These are phyloP conservation scores for Arthroderma sp. DNA, from an alignment of 2,329 filamentous ascomycete species.

Conservation along the genomic window DNA sequence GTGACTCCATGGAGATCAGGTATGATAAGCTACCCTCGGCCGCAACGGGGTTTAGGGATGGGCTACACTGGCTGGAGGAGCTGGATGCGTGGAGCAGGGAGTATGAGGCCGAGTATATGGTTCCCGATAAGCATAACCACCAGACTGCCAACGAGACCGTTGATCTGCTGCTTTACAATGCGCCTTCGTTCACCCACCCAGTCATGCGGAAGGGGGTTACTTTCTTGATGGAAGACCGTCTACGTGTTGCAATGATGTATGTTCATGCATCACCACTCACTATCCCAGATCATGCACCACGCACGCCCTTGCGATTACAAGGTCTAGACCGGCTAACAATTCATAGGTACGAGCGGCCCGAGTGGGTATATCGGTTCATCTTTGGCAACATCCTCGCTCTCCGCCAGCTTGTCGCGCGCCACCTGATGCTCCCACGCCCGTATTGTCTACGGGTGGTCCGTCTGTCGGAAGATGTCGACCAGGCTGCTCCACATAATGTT, in stretches of 20 bases:
- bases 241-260: constrained; percentile 55
- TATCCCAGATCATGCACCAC: too few relatives aligned
- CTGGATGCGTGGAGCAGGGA: constrained; percentile 39
- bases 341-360: constrained; percentile 32
- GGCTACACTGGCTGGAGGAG: constrained; percentile 43
- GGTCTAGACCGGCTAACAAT: neutral
- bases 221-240: constrained; percentile 51
- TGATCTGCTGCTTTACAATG: constrained; percentile 48
- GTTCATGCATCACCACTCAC: too few relatives aligned
- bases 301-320: neutral
- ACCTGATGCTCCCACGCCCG: constrained; percentile 49
- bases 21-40: constrained; percentile 36
- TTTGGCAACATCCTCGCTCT: constrained; percentile 39
- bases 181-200: constrained; percentile 36
- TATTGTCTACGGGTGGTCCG: constrained; percentile 27
- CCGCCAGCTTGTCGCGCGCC: constrained; percentile 46
- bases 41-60: constrained; percentile 35
- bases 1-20: constrained; percentile 56
- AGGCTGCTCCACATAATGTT: constrained; percentile 42
- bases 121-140: constrained; percentile 40
- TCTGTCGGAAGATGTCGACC: constrained; percentile 39
- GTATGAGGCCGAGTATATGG: constrained; percentile 52
- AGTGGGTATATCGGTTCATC: constrained; percentile 23
- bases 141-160: constrained; percentile 48
- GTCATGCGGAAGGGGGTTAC: constrained; percentile 42